Base-by-base conservation (phyloP, 805 yeast genomes). In the Candida awuae region DNA sequence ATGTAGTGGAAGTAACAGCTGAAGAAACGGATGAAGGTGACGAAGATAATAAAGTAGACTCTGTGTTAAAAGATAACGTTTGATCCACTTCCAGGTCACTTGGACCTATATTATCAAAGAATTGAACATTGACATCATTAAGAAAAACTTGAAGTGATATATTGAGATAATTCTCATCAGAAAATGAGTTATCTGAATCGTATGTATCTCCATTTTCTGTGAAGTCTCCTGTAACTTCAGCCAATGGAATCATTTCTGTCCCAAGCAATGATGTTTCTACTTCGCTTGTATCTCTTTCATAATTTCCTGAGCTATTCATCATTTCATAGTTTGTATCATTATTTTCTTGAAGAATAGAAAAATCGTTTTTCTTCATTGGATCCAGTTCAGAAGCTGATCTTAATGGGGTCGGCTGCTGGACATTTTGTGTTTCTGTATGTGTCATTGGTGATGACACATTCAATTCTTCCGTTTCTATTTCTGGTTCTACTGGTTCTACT, bases 61-160 rank as follows among this genome's bases (percentile, higher is more conserved):
- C 37, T 15, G 36, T 17, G 17, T 21, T 34, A 16, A 53, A 28
- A 14, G 21, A 32, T 4, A 46, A 8, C 1, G 45, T 41, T 14
- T 38, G 30, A 2, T 35, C 31, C 9, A 48, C 37, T 23, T 54
- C 60, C 19, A 52, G 43, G 20, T 56, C 61, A 2, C 57, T 50
- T 3, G 61, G 60, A 0, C 58, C 59, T 19, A 58, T 50, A 22
- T 46, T 44, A 34, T 56, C 62, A 43, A 50, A 55, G 38, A 59
- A 59, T 19, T 53, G 55, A 14, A 58, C 60, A 28, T 53, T 53
- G 2, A 56, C 58, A 28, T 56, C 55, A 8, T 46, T 44, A 23
- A 59, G 42, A 34, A 59, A 59, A 4, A 48, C 44, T 7, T 52
- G 48, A 8, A 58, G 42, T 6, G 62, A 41, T 2, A 56, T 49